These are phyloP conservation scores for Mycogone perniciosa DNA, from an alignment of 2,329 filamentous ascomycete genomes.

Conservation along the genomic window DNA sequence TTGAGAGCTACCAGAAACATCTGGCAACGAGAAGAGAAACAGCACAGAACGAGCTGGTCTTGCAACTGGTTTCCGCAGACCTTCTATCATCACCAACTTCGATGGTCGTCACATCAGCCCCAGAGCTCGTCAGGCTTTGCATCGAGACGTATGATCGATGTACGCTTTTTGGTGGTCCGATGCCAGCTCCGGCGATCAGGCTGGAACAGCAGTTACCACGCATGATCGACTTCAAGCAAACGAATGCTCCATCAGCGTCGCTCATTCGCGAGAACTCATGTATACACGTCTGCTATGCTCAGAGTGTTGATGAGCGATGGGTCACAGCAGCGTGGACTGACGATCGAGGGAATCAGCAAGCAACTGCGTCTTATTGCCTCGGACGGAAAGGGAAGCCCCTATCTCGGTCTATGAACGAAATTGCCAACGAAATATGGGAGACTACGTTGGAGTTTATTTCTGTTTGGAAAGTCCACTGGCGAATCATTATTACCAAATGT, in stretches of 20 bases:
- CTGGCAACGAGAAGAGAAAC: slow-evolving; percentile 36
- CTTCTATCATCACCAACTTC: slow-evolving; percentile 58
- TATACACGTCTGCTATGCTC: slow-evolving; percentile 73
- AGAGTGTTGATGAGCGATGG: slow-evolving; percentile 72
- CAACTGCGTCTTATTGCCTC: slow-evolving; percentile 67
- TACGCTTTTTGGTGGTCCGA: slow-evolving; percentile 47
- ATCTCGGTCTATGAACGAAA: slow-evolving; percentile 50
- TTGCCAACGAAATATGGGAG: slow-evolving; percentile 72
- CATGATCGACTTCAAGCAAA: slow-evolving; percentile 68
- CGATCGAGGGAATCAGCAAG: slow-evolving; percentile 65
- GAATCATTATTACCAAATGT: slow-evolving; percentile 67
- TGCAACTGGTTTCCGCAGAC: slow-evolving; percentile 68
- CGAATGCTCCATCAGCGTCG: slow-evolving; percentile 60
- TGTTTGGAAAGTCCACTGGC: slow-evolving; percentile 66
- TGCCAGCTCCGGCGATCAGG: slow-evolving; percentile 63
- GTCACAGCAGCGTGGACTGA: slow-evolving; percentile 77
- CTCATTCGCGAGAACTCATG: slow-evolving; percentile 72
- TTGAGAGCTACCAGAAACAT: slow-evolving; percentile 49
- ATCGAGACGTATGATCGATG: slow-evolving; percentile 76
- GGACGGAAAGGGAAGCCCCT: slow-evolving; percentile 49
- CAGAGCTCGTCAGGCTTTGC: slow-evolving; percentile 56
- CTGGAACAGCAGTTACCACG: slow-evolving; percentile 65
- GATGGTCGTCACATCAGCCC: slow-evolving; percentile 55
- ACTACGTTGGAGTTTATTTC: slow-evolving; percentile 69
- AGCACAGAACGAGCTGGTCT: slow-evolving; percentile 58